phyloP scores from a whole-genome alignment of 352 stramenopile species.

The Phytophthora capsici region DNA sequence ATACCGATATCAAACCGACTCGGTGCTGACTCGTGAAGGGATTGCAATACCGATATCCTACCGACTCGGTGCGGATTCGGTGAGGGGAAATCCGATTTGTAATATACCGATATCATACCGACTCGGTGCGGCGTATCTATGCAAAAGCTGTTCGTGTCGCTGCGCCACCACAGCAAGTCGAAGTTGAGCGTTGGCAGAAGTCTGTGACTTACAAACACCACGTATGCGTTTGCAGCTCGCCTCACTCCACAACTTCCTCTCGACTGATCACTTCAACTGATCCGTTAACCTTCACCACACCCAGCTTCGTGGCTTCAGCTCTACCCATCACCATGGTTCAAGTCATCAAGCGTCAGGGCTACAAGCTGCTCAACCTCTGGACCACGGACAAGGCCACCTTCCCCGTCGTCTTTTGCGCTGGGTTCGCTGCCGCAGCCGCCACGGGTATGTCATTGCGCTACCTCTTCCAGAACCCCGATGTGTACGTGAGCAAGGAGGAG shows the following conservation, averaged over 20 bases:
- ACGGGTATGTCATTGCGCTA: conserved; percentile 48
- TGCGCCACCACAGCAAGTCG: not conserved
- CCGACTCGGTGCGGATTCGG: too few species aligned
- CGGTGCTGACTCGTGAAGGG: too few species aligned
- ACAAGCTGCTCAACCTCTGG: conserved; percentile 61
- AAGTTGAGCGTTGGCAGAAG: not conserved
- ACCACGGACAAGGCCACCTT: conserved; percentile 66
- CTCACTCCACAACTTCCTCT: conserved; percentile 12
- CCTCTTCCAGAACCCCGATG: conserved; percentile 63
- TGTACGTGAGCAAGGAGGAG: conserved; percentile 73
- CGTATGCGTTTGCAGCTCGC: not conserved
- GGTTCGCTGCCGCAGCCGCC: conserved; percentile 40
- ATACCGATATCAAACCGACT: too few species aligned
- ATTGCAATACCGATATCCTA: too few species aligned
- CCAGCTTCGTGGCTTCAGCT: not conserved
- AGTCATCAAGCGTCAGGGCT: conserved; percentile 29
- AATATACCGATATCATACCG: not conserved
- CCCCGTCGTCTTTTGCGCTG: conserved; percentile 60
- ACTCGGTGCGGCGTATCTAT: not conserved
- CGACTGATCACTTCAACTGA: conserved; percentile 13
- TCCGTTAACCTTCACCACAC: not conserved
- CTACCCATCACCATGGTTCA: conserved; percentile 22
- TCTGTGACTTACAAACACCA: not conserved
- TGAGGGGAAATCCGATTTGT: too few species aligned
- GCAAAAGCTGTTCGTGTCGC: too few species aligned